Evolutionary conservation across 495 filamentous ascomycete genomes (phyloP), one percentile per base, ranked within the genome.

Genomic region (Annulohypoxylon stygium): DNA sequence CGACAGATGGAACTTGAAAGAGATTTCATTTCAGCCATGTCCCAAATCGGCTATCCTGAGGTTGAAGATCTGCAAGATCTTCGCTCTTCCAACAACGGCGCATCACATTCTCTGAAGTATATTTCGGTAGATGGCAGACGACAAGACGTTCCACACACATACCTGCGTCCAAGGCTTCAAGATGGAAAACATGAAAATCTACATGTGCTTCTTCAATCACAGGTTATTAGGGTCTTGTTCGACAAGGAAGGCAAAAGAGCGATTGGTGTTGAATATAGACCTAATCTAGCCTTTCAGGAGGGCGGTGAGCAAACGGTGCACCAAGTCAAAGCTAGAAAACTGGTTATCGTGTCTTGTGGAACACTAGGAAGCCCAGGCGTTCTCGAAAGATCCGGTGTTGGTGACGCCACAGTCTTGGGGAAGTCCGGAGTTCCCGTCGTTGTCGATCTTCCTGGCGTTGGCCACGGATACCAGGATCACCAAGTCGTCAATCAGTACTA

Each of bases 371-470:
- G 7, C 5, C 50, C 50, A 23, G n/a, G 9, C 11, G 50, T 30
- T 14, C 50, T 53, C 6, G 50, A 53, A 25, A 53, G 50, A 30
- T 53, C 50, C 12, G 50, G 50, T 14, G 10, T 53, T 8, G 50
- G 50, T 4, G 10, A 53, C 18, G 9, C 50, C 25, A 8, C 25
- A 26, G 8, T 53, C 50, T 20, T 53, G 7, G 20, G 20, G 8
- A 23, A 25, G 9, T 18, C 50, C n/a, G 50, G 50, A 6, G 20
- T 53, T 20, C 16, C 18, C 1, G 20, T 53, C n/a, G 20, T 53
- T 26, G 50, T 8, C 1, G 18, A 53, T 20, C 7, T 53, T 23
- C 50, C 50, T 30, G 18, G 50, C 18, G 20, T 53, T 8, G 50
- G 50, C 20, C 45, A 50, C n/a, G 45, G 16, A 16, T 50, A 50